Base-by-base conservation (phyloP, 169 alveolate genomes). In the Neospora caninum region DNA sequence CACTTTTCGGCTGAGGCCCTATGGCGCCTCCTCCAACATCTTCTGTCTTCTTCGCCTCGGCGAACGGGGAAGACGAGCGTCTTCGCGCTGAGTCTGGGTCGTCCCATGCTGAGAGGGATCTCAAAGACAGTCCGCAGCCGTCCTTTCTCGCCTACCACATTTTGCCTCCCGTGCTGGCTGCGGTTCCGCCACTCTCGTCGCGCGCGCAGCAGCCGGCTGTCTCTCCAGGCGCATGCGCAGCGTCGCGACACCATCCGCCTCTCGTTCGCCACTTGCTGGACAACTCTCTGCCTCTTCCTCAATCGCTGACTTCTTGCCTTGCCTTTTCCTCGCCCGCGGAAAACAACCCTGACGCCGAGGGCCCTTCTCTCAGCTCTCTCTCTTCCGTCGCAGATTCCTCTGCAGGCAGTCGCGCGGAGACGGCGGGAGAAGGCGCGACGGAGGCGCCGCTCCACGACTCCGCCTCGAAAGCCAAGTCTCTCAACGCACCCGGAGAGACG, bases 191-290 rank as follows among this genome's bases (percentile, higher is more conserved):
- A 2, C 84, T 34, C 84, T 34, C 84, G 16, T 31, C n/a, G 2
- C 49, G 39, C 43, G 45, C 38, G 10, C 49, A 41, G 43, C 43
- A 31, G 9, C 84, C 84, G 22, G 39, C 43, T 18, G 39, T 36
- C 39, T 22, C 84, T n/a, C n/a, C 16, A 27, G 25, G 34, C 16
- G 73, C 84, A 0, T 36, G 42, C 43, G 27, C n/a, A 6, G 84
- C 84, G 31, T 31, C 84, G 4, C 84, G 84, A 13, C 84, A 73
- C 43, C 84, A 73, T 22, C 84, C 84, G 0, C 84, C 84, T 22
- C 38, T 73, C 27, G 84, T 73, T 16, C 39, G 84, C 39, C 84
- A 73, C 84, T 43, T 73, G 84, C 84, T 73, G n/a, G 84, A 73
- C 84, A 31, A 13, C n/a, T 73, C 84, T 2, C 16, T 31, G 13